Evolutionary conservation across 2,329 filamentous ascomycete species (phyloP).

Genomic region (Hymenoscyphus fraxineus): DNA sequence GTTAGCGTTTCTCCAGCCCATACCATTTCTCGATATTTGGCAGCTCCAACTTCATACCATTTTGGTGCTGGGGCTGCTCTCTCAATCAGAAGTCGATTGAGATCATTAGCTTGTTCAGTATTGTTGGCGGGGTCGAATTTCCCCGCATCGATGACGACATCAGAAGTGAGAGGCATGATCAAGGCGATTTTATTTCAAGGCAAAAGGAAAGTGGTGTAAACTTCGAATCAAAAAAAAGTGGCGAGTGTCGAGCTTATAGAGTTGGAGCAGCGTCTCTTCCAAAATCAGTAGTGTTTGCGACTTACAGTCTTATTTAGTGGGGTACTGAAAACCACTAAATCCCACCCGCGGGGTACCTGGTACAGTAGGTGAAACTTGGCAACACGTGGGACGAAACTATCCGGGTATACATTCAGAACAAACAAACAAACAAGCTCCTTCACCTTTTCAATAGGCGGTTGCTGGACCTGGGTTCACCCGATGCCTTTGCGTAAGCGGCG

Average conservation of each 20-base stretch:
- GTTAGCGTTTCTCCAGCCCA: constrained; percentile 50
- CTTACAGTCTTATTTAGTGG: neutral
- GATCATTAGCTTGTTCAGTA: constrained; percentile 39
- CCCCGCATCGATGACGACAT: constrained; percentile 40
- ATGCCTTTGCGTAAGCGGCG: constrained; percentile 14
- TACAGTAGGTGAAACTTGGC: neutral
- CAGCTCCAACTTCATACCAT: constrained; percentile 53
- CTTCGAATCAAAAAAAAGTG: neutral
- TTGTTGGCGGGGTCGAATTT: constrained; percentile 43
- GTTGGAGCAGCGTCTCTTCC: neutral
- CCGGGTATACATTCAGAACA: neutral
- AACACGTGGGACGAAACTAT: neutral
- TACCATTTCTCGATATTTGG: constrained; percentile 51
- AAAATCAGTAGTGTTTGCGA: neutral
- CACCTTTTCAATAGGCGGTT: constrained; percentile 23
- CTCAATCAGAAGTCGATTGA: constrained; percentile 39
- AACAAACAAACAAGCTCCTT: neutral
- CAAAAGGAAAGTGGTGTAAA: neutral
- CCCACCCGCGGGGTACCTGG: neutral
- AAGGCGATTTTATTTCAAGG: neutral
- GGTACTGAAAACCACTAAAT: neutral
- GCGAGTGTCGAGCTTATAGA: neutral
- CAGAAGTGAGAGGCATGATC: constrained; percentile 37
- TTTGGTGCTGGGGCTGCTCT: constrained; percentile 38
- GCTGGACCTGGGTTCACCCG: constrained; percentile 17